Evolutionary conservation across 1,139 yeast genomes (phyloP).

Genomic region (Blastobotrys apis): DNA sequence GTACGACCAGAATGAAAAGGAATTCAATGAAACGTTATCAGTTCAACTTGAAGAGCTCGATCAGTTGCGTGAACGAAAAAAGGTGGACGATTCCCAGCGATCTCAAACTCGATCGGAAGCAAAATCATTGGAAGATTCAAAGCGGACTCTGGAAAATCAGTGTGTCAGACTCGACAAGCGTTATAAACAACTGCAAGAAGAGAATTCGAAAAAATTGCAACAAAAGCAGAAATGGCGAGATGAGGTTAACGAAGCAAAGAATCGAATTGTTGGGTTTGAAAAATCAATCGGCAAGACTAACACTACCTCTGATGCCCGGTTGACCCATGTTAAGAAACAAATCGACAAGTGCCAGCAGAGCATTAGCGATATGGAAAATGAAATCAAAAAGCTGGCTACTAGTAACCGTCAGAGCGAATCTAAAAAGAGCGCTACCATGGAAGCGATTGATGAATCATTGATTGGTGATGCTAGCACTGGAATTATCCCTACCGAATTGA

Average conservation of each 20-base stretch:
- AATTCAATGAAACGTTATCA: conserved; percentile 42
- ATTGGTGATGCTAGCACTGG: conserved; percentile 27
- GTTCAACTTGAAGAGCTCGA: conserved; percentile 41
- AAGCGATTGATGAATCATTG: conserved; percentile 20
- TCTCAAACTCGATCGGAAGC: conserved; percentile 46
- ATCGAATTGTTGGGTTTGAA: conserved; percentile 14
- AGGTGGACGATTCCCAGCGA: conserved; percentile 47
- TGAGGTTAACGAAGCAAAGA: conserved; percentile 21
- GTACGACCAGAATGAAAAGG: conserved; percentile 39
- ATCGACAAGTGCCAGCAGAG: conserved; percentile 24
- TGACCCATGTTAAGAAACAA: conserved; percentile 16
- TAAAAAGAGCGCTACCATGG: conserved; percentile 20
- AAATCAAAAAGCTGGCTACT: conserved; percentile 31
- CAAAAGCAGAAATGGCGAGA: conserved; percentile 22
- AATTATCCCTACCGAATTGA: conserved; percentile 22
- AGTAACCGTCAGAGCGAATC: conserved; percentile 21
- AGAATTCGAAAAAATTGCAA: conserved; percentile 21
- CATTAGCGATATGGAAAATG: conserved; percentile 40
- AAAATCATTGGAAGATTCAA: conserved; percentile 44
- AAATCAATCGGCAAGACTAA: conserved; percentile 12
- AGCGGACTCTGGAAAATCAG: conserved; percentile 38
- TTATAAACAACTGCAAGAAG: conserved; percentile 25
- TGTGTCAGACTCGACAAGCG: conserved; percentile 31
- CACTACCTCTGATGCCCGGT: conserved; percentile 18
- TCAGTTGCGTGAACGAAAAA: conserved; percentile 43